These are phyloP conservation scores for Sorghum bicolor DNA, from an alignment of 176 grass and related monocot species.

Conservation along the genomic window DNA sequence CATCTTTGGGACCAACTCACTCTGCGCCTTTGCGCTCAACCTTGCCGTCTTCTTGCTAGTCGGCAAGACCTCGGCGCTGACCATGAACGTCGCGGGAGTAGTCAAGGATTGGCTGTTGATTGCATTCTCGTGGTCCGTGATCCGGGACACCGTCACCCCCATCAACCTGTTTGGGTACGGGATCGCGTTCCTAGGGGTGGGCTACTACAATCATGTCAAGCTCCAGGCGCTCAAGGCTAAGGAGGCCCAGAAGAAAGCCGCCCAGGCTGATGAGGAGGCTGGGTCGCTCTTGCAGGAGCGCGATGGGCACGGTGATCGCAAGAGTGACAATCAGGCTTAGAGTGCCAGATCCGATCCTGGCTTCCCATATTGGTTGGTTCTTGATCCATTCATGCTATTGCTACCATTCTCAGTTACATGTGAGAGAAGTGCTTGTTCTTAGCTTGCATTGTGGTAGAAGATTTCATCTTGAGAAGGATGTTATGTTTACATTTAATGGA, in stretches of 20 bases:
- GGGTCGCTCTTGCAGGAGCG: constrained; percentile 69
- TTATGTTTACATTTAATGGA: not conserved
- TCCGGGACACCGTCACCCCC: constrained; percentile 78
- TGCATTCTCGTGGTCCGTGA: constrained; percentile 96
- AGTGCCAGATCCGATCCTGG: constrained; percentile 19
- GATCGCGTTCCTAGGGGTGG: constrained; percentile 85
- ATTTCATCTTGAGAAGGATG: not conserved
- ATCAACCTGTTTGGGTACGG: constrained; percentile 91
- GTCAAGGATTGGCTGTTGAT: constrained; percentile 98
- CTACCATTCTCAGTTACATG: not conserved
- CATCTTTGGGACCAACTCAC: constrained; percentile 80
- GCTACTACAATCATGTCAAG: constrained; percentile 90
- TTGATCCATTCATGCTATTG: constrained; percentile 5
- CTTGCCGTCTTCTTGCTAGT: constrained; percentile 92
- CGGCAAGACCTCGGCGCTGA: constrained; percentile 93
- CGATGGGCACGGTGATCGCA: constrained; percentile 46
- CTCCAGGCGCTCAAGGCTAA: constrained; percentile 85
- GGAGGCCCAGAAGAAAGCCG: constrained; percentile 70
- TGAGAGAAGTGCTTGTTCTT: not conserved
- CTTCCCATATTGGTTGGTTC: constrained; percentile 39
- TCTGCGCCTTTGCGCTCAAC: constrained; percentile 93
- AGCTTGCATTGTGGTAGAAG: not conserved
- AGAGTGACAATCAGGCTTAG: constrained; percentile 75
- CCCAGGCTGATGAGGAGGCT: constrained; percentile 61
- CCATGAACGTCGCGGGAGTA: constrained; percentile 93